Evolutionary conservation across 139 green algal genomes (phyloP), one percentile per base, ranked within the genome.

Genomic region (Tetraselmis striata): DNA sequence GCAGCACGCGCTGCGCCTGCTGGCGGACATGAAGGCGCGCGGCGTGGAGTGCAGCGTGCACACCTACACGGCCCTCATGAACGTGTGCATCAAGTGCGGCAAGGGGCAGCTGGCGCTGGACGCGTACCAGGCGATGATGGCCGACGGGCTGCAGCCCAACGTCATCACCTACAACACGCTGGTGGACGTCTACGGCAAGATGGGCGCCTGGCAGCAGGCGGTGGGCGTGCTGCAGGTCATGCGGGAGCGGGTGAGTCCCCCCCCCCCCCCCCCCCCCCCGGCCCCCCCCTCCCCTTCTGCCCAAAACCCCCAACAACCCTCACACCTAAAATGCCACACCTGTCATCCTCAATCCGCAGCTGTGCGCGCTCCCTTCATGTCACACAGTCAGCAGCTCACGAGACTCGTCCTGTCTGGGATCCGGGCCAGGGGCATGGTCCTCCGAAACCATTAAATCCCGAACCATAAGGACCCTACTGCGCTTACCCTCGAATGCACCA

Each of bases 41-140:
- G 85, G 85, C 25, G 87, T 96, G 11, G 88, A 93, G 84, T 88
- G 90, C 79, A 96, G 96, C 76, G 92, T 96, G 32, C 92, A 95
- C 88, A 96, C 93, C 2, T 96, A 95, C 88, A 96, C 93, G 0
- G 93, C 93, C 5, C 89, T 97, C 1, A 80, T 84, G 31, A 97
- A 96, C 31, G 94, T 96, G 1, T 93, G 89, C 87, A 95, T 96
- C 83, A 97, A 96, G 85, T 89, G 84, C 31, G 88, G 86, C 25
- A 92, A 91, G 83, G 86, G 92, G 80, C 79, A 86, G 45, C 76
- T 89, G 22, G 94, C 94, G 11, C 87, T 96, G 11, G 89, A 95
- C 18, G 91, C 92, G 11, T 96, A 94, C 79, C 77, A 86, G 31
- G 81, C 84, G 77, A 96, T 97, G 93, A 82, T 87, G 11, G 32